Evolutionary conservation across 129 eudicot species (phyloP), one percentile per base, ranked within the genome.

Genomic region (Oenanthe sinensis): DNA sequence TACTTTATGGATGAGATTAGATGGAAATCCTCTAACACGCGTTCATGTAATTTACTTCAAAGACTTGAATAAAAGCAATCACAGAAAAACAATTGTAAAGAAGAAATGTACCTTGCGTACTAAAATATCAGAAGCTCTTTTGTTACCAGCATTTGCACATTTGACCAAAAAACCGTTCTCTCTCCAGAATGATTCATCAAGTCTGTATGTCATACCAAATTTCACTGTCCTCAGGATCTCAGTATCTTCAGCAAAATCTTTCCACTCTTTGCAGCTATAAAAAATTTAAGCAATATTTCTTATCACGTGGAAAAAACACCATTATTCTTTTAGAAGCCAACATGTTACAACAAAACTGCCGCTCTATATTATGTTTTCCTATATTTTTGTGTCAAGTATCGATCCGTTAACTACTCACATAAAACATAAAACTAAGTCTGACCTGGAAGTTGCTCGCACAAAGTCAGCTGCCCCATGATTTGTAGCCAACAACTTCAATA

Each of bases 231-330:
- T 72, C 37, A 72, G 13, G 37, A 72, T 72, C 33, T 72, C 54
- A 7, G 33, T 5, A 72, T 72, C 52, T 22, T 43, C 54, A 43
- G 37, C 52, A 3, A 72, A 72, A 39, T 72, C 52, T 9, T 72
- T 43, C 76, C 46, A 72, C 36, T 43, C 54, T 54, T 44, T 72
- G 76, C 76, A 72, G 37, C 76, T 72, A 48, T 24, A 62, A 62
- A 8, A n/a, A 62, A 4, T 24, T n/a, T 4, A 24, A 24, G 16
- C 24, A 20, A 54, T 19, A 54, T 24, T 60, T 22, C 33, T 62
- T 26, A 62, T 62, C 69, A 62, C 69, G 6, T 62, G 5, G 5
- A 10, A 62, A 62, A 12, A 62, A 10, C 69, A 8, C 37, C 69
- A n/a, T 62, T 62, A 62, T 62, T 24, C 17, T 62, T 24, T 62